A percentile compares a stretch with the other conserved stretches of the same genome.
Conservation (phyloP, 75 land plant genomes). For the Azolla pinnata region DNA sequence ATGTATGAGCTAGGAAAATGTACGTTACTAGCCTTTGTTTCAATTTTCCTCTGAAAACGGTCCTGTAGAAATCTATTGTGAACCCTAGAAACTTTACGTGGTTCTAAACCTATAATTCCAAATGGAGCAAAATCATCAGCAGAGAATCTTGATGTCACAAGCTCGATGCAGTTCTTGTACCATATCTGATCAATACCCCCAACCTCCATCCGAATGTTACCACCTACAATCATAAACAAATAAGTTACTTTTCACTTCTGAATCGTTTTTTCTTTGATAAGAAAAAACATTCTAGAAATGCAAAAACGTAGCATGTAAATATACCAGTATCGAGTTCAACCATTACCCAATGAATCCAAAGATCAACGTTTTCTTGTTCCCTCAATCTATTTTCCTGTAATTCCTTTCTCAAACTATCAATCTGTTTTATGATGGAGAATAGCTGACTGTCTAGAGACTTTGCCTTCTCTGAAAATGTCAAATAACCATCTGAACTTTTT, state of each 20-base stretch:
- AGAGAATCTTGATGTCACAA: slow-evolving; percentile 26
- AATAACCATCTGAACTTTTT: slow-evolving; percentile 21
- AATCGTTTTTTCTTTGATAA: too few species aligned
- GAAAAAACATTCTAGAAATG: not conserved
- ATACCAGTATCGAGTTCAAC: slow-evolving; percentile 35
- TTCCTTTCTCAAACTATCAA: slow-evolving; percentile 17
- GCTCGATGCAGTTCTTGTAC: slow-evolving; percentile 30
- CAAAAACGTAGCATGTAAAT: not conserved
- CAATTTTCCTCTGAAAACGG: slow-evolving; percentile 21
- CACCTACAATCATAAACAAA: too few species aligned
- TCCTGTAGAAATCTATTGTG: slow-evolving; percentile 36
- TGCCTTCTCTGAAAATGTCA: slow-evolving; percentile 7
- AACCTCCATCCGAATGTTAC: slow-evolving; percentile 34
- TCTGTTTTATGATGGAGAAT: slow-evolving; percentile 9
- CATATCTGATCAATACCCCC: slow-evolving; percentile 23
- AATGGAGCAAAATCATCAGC: slow-evolving; percentile 18
- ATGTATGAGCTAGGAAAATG: too few species aligned
- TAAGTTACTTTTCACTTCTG: too few species aligned
- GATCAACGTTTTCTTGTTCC: slow-evolving; percentile 26
- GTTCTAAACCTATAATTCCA: slow-evolving; percentile 23
- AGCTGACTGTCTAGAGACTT: slow-evolving; percentile 16
- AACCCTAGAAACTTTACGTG: slow-evolving; percentile 28
- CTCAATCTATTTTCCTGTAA: slow-evolving; percentile 14
- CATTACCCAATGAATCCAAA: slow-evolving; percentile 34
- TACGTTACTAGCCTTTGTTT: slow-evolving; percentile 12